These are phyloP conservation scores for Trichoderma semiorbis DNA, from an alignment of 2,329 filamentous ascomycete species.

Conservation along the genomic window DNA sequence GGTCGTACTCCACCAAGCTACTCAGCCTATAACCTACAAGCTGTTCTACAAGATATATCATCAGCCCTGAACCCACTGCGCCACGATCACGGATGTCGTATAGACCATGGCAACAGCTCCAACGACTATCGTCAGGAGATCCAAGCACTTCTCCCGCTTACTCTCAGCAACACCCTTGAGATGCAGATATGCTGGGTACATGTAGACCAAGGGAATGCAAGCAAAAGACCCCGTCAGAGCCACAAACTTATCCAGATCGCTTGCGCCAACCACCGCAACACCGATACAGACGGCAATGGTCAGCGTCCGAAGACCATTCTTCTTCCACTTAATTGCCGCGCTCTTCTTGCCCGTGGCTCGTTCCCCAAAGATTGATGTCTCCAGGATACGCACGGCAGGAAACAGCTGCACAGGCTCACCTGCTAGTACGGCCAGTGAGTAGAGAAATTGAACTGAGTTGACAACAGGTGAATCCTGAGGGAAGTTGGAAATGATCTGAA, in stretches of 20 bases:
- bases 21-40: neutral
- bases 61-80: conserved; percentile 32
- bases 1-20: neutral
- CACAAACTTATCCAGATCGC: conserved; percentile 70
- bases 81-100: conserved; percentile 60
- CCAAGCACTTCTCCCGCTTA: conserved; percentile 52
- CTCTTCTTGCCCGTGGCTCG: conserved; percentile 63
- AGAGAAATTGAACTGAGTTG: conserved; percentile 72
- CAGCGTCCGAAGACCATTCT: conserved; percentile 61
- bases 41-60: neutral
- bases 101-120: conserved; percentile 68
- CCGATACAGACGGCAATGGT: conserved; percentile 58
- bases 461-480: conserved; percentile 68
- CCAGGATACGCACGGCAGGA: conserved; percentile 68
- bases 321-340: conserved; percentile 68
- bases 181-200: conserved; percentile 70
- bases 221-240: conserved; percentile 70
- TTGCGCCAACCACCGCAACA: conserved; percentile 61
- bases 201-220: conserved; percentile 73
- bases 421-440: conserved; percentile 69
- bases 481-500: conserved; percentile 74
- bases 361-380: conserved; percentile 63
- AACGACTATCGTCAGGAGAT: conserved; percentile 60
- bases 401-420: conserved; percentile 73
- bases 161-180: conserved; percentile 62